phyloP scores from a whole-genome alignment of 192 early-diverging fungal species.

The Mortierella claussenii region DNA sequence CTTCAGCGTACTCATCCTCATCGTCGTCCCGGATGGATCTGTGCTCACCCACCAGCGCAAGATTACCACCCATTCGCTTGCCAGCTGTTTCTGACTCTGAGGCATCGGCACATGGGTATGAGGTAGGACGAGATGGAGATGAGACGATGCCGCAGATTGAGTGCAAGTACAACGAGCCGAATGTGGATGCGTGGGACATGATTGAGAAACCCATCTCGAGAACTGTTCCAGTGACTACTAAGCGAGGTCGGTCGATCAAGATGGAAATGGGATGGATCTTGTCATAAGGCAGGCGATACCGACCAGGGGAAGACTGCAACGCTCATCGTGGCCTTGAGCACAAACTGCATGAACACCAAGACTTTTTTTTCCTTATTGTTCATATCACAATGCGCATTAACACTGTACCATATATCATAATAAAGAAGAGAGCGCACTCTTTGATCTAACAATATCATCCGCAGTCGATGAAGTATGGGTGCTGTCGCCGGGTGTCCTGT shows the following conservation, averaged over 20 bases:
- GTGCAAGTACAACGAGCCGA: conserved; percentile 53
- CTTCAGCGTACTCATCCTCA: background rate
- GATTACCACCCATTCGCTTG: conserved; percentile 32
- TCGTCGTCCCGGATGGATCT: conserved; percentile 26
- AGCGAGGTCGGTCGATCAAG: conserved; percentile 46
- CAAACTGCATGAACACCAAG: no score
- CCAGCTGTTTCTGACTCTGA: background rate
- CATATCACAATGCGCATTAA: no score
- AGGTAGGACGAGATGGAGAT: conserved; percentile 40
- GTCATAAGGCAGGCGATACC: conserved; percentile 28
- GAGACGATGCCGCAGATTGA: conserved; percentile 40
- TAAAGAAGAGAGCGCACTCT: no score
- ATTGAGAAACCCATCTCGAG: conserved; percentile 47
- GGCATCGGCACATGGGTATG: background rate
- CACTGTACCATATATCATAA: no score
- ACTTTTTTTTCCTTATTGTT: no score
- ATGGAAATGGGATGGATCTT: conserved; percentile 56
- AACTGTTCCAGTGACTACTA: conserved; percentile 34
- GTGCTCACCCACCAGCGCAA: conserved; percentile 17
- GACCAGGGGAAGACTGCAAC: no score
- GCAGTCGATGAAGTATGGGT: no score
- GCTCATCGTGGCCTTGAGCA: no score
- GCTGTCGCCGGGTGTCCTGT: no score
- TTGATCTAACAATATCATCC: no score
- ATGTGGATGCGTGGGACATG: conserved; percentile 52